phyloP scores from a whole-genome alignment of 148 eudicot genomes.

The Chenopodium quinoa region DNA sequence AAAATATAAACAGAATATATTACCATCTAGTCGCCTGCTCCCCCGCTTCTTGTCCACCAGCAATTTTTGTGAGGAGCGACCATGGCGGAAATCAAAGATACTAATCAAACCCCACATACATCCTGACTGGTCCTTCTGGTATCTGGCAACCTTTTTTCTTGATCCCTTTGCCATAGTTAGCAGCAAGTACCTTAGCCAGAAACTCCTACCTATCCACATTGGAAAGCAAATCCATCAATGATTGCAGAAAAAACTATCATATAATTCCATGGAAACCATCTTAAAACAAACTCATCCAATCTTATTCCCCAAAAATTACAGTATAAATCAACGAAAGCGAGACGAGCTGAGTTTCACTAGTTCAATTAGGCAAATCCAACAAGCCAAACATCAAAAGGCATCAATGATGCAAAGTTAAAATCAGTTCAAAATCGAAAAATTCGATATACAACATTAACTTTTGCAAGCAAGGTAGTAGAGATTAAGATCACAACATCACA shows the following conservation, averaged over 20 bases:
- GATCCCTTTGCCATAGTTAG: constrained; percentile 71
- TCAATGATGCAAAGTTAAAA: neutral
- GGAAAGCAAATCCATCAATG: constrained; percentile 1
- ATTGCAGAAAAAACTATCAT: neutral
- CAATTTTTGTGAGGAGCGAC: constrained; percentile 59
- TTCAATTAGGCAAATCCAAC: neutral
- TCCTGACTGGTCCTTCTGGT: constrained; percentile 69
- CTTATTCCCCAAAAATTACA: too few relatives aligned
- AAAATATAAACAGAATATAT: constrained; percentile 21
- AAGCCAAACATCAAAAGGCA: neutral
- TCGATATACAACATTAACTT: neutral
- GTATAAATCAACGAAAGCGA: neutral
- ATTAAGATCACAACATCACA: neutral
- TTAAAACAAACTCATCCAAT: neutral
- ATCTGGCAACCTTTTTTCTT: constrained; percentile 36
- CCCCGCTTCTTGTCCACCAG: constrained; percentile 60
- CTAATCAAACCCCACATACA: constrained; percentile 84
- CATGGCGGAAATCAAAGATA: constrained; percentile 76
- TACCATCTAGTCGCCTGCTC: constrained; percentile 53
- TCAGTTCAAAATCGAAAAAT: neutral
- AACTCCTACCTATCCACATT: constrained; percentile 8
- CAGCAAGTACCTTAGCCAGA: constrained; percentile 7
- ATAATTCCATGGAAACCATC: neutral
- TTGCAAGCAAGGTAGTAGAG: neutral
- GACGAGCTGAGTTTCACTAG: neutral